Base-by-base conservation (phyloP, 1,284 basidiomycete species). In the Cryptococcus jaspeensis region DNA sequence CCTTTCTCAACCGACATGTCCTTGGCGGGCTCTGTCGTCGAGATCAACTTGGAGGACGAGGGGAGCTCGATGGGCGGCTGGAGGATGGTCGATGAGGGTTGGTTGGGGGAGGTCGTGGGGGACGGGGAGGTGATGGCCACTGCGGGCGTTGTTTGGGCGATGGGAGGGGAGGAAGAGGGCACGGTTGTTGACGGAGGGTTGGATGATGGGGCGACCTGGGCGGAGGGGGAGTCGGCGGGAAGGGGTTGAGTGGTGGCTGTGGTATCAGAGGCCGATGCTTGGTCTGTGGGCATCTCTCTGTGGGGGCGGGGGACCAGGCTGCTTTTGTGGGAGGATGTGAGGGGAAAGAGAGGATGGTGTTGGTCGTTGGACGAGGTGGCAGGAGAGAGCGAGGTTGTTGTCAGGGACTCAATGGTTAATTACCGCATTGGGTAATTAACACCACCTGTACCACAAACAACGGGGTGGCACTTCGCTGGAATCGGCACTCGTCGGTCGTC, bases 1-100 rank as follows among this genome's bases (percentile, higher is more conserved):
- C 36, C 53, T 50, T 59, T 59, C 44, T 59, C 57, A 25, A 44
- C 55, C 57, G 55, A 32, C 28, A 32, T 32, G 28, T 59, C n/a
- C 40, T 42, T 42, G 40, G 40, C 22, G n/a, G 22, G 16, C 22
- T 42, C 40, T 16, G 40, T 8, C 8, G 40, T 2, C 7, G 40
- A 11, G 15, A 6, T 22, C 22, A 8, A 13, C 16, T 42, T 1
- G 12, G 50, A 23, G 35, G 38, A 35, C 12, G 52, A 23, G 25
- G 43, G 40, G 9, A 44, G 44, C 6, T 43, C 28, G 37, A 50
- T 20, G 18, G 53, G 43, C 20, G 52, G 36, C 25, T 42, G 44
- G 43, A 51, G 52, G 13, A 20, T 23, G 15, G 42, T 41, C 5
- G 22, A 12, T 48, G 46, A 16, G 40, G 16, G 40, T 16, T 22